A percentile compares a stretch with the other conserved stretches of the same genome.
These are phyloP conservation scores for Laetiporus sulphureus DNA, from an alignment of 1,284 basidiomycete genomes.

Conservation along the genomic window DNA sequence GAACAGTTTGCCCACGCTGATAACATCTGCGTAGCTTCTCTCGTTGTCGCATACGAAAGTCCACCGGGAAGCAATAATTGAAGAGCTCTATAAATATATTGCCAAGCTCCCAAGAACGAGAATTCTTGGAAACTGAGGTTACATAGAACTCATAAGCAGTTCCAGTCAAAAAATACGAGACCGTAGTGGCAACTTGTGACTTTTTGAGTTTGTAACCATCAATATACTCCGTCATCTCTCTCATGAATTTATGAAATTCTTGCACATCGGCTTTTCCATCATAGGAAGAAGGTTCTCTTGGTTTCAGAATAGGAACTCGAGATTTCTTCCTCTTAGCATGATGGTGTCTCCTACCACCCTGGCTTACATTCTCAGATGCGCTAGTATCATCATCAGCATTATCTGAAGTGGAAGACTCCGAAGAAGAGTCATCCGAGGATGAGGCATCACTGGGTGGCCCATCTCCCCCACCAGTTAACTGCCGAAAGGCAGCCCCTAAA, in stretches of 20 bases:
- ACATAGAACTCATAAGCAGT: slow-evolving; percentile 36
- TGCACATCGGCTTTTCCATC: slow-evolving; percentile 1
- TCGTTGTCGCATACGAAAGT: slow-evolving; percentile 22
- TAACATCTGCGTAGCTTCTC: slow-evolving; percentile 9
- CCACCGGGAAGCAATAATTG: slow-evolving; percentile 36
- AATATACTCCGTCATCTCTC: slow-evolving; percentile 2
- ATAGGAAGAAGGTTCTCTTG: slow-evolving; percentile 3
- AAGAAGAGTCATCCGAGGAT: not conserved
- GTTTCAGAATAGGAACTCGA: slow-evolving; percentile 2
- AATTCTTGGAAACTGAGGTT: slow-evolving; percentile 22
- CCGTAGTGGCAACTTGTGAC: not conserved
- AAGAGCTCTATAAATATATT: slow-evolving; percentile 32
- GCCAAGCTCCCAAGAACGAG: slow-evolving; percentile 15
- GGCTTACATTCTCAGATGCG: too few species aligned
- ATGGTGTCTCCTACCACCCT: not conserved
- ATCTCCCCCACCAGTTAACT: not conserved
- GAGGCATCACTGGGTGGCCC: not conserved
- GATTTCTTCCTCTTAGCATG: not conserved
- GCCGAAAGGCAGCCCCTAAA: not conserved
- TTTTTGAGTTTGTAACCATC: not conserved
- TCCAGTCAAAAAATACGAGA: slow-evolving; percentile 22
- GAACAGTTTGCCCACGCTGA: slow-evolving; percentile 14
- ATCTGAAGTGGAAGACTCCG: not conserved
- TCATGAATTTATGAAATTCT: slow-evolving; percentile 6
- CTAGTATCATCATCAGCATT: not conserved